These are phyloP conservation scores for Panicum virgatum DNA, from an alignment of 202 grass and related monocot species.

Conservation along the genomic window DNA sequence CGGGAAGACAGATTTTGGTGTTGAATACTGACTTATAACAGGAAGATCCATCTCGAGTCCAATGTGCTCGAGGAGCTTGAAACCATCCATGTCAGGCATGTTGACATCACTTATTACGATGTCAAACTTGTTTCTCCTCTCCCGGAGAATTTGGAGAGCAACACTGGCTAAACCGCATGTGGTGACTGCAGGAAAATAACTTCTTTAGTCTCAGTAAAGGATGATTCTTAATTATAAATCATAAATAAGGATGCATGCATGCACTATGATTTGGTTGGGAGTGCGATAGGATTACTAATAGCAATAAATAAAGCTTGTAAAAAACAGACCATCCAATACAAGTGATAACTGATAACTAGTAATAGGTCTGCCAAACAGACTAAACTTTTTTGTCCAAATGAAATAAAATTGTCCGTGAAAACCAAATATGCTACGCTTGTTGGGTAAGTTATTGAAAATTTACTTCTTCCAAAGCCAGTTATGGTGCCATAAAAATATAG, in stretches of 20 bases:
- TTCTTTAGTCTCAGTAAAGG: constrained; percentile 27
- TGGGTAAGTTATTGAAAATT: constrained; percentile 13
- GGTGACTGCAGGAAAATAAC: constrained; percentile 65
- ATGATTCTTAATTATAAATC: constrained; percentile 1
- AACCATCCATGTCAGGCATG: constrained; percentile 99
- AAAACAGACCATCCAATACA: neutral
- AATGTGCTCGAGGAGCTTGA: constrained; percentile 98
- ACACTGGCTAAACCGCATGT: constrained; percentile 83
- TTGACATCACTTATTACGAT: constrained; percentile 99
- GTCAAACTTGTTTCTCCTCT: constrained; percentile 88
- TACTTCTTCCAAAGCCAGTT: neutral
- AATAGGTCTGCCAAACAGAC: constrained; percentile 11
- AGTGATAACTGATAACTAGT: neutral
- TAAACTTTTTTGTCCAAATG: constrained; percentile 1
- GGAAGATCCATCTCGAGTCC: constrained; percentile 98
- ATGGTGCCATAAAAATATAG: neutral
- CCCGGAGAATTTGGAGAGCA: constrained; percentile 84
- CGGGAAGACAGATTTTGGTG: too few species aligned
- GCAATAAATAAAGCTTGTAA: neutral
- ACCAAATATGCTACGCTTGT: neutral
- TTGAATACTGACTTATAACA: constrained; percentile 88
- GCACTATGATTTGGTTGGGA: neutral
- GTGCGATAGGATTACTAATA: neutral
- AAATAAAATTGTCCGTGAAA: neutral
- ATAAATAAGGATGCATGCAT: constrained; percentile 31